Evolutionary conservation across 2,329 filamentous ascomycete genomes (phyloP).

Genomic region (Cyanodermella asteris): DNA sequence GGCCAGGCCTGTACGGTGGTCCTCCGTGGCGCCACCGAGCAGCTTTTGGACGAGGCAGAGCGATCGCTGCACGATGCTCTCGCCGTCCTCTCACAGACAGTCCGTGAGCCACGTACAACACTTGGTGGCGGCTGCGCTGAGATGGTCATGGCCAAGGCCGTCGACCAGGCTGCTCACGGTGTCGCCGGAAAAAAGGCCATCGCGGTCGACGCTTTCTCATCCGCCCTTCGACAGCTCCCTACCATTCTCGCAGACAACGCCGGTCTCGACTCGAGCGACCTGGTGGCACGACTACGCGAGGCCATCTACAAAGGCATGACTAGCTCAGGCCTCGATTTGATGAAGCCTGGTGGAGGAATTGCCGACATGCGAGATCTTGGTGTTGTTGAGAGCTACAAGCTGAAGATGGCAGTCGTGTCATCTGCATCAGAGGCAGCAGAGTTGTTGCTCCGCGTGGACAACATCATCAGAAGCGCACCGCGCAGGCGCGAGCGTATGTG

Average conservation of each 20-base stretch:
- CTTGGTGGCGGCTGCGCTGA: constrained; percentile 90
- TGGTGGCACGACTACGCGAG: constrained; percentile 77
- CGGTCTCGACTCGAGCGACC: constrained; percentile 81
- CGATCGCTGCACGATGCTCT: constrained; percentile 88
- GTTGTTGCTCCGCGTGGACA: constrained; percentile 81
- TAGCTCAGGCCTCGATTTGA: constrained; percentile 73
- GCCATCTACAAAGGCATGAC: constrained; percentile 88
- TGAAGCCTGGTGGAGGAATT: constrained; percentile 76
- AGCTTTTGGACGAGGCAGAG: constrained; percentile 91
- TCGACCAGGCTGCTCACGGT: constrained; percentile 79
- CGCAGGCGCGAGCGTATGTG: constrained; percentile 58
- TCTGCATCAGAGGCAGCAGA: constrained; percentile 93
- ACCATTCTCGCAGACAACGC: constrained; percentile 97
- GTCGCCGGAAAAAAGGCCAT: constrained; percentile 93
- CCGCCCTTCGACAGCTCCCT: constrained; percentile 75
- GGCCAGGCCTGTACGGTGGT: constrained; percentile 94
- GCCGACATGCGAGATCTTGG: constrained; percentile 89
- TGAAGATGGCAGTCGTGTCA: constrained; percentile 94
- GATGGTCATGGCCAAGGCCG: constrained; percentile 98
- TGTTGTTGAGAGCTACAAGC: constrained; percentile 93
- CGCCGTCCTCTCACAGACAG: constrained; percentile 87
- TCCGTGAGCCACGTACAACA: constrained; percentile 82
- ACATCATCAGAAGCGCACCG: constrained; percentile 89
- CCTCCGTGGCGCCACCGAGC: constrained; percentile 83
- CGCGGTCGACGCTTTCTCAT: constrained; percentile 74